These are phyloP conservation scores for Euphorbia tirucalli DNA, from an alignment of 345 rosid species.

Conservation along the genomic window DNA sequence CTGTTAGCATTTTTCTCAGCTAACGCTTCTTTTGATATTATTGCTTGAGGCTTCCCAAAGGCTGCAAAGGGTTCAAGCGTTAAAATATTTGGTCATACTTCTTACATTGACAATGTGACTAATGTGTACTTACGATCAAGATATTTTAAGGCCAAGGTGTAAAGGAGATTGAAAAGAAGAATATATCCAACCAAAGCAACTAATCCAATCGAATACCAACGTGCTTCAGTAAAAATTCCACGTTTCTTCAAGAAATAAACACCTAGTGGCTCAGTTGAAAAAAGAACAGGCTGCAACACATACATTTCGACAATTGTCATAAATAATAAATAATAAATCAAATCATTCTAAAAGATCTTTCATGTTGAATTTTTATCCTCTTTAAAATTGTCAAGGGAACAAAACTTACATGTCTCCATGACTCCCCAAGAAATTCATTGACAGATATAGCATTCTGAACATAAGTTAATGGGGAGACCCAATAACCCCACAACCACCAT, in stretches of 20 bases:
- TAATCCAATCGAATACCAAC: conserved; percentile 85
- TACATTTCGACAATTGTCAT: neutral
- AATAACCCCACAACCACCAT: conserved; percentile 78
- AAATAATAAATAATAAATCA: neutral
- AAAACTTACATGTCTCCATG: conserved; percentile 55
- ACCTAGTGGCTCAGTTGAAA: conserved; percentile 68
- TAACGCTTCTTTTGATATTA: conserved; percentile 14
- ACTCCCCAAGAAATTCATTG: conserved; percentile 60
- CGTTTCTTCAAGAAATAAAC: conserved; percentile 59
- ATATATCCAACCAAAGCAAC: conserved; percentile 62
- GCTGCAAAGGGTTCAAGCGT: conserved; percentile 19
- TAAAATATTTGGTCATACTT: conserved; percentile 9
- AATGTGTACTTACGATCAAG: conserved; percentile 58
- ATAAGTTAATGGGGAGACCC: conserved; percentile 67
- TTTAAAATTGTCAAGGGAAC: neutral
- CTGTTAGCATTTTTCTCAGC: conserved; percentile 10
- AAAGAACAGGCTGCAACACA: conserved; percentile 44
- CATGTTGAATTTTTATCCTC: neutral
- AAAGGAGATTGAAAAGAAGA: conserved; percentile 63
- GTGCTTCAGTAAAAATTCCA: conserved; percentile 62
- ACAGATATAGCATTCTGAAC: conserved; percentile 57
- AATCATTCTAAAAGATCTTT: neutral
- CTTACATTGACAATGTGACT: neutral
- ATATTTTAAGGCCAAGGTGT: conserved; percentile 61
- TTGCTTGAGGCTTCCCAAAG: conserved; percentile 18